Evolutionary conservation across 2,329 filamentous ascomycete genomes (phyloP).

Genomic region (Capronia americana): DNA sequence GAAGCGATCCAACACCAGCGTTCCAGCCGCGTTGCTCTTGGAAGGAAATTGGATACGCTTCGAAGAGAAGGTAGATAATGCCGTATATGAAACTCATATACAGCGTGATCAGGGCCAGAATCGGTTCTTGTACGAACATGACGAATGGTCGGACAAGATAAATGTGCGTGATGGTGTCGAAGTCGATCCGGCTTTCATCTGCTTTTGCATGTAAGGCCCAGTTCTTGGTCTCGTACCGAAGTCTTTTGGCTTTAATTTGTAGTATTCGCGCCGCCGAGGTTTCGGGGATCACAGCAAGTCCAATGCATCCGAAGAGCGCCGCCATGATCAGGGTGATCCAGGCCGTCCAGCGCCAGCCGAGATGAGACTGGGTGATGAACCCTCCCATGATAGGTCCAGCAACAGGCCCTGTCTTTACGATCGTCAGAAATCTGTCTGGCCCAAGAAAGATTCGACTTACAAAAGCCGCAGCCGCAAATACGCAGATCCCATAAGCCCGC

Average conservation of each 20-base stretch:
- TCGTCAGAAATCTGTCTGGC: neutral
- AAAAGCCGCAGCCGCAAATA: conserved; percentile 57
- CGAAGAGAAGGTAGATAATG: conserved; percentile 46
- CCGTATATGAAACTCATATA: conserved; percentile 50
- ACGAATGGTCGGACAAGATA: conserved; percentile 54
- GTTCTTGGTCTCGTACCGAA: conserved; percentile 57
- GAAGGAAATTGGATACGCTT: conserved; percentile 51
- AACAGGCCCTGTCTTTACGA: conserved; percentile 50
- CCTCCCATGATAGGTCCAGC: conserved; percentile 54
- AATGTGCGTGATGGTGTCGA: conserved; percentile 50
- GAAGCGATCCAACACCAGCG: conserved; percentile 47
- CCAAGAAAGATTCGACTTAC: neutral
- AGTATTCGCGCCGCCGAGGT: conserved; percentile 59
- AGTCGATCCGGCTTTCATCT: conserved; percentile 51
- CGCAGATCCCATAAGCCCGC: conserved; percentile 54
- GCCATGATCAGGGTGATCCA: conserved; percentile 62
- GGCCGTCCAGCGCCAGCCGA: conserved; percentile 65
- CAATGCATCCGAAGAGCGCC: conserved; percentile 51
- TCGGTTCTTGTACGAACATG: conserved; percentile 58
- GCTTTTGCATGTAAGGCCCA: conserved; percentile 54
- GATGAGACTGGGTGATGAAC: conserved; percentile 56
- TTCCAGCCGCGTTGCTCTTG: conserved; percentile 48
- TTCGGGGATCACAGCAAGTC: conserved; percentile 58
- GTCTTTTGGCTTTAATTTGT: conserved; percentile 53
- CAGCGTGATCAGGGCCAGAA: conserved; percentile 55